A percentile compares a stretch with the other conserved stretches of the same genome.
phyloP scores from a whole-genome alignment of 768 basidiomycete species.

The Termitomyces sp. region DNA sequence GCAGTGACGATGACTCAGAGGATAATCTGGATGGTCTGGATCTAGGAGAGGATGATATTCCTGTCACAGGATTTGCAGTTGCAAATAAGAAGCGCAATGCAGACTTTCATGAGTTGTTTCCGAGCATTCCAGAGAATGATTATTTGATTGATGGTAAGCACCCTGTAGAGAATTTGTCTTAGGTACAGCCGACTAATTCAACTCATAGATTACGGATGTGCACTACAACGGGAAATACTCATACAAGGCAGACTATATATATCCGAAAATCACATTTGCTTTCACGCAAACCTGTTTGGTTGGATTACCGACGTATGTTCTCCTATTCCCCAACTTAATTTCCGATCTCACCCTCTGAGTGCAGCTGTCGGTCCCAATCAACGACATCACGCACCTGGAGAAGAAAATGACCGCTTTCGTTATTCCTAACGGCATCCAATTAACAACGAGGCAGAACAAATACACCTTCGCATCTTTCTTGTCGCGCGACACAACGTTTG shows the following conservation, averaged over 20 bases:
- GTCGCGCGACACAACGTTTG: slow-evolving; percentile 91
- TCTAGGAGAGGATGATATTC: slow-evolving; percentile 71
- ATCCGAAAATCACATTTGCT: slow-evolving; percentile 99
- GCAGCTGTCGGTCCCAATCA: slow-evolving; percentile 84
- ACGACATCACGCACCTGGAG: slow-evolving; percentile 82
- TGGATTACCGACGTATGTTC: slow-evolving; percentile 93
- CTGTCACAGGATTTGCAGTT: slow-evolving; percentile 95
- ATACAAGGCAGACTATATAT: slow-evolving; percentile 96
- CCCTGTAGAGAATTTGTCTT: slow-evolving; percentile 5
- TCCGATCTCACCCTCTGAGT: slow-evolving; percentile 15
- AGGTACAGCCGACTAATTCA: neutral
- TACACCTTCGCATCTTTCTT: slow-evolving; percentile 97
- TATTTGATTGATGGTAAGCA: slow-evolving; percentile 92
- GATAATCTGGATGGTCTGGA: slow-evolving; percentile 39
- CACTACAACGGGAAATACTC: slow-evolving; percentile 91
- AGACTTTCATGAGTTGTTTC: slow-evolving; percentile 95
- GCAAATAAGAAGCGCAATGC: slow-evolving; percentile 92
- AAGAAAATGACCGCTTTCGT: slow-evolving; percentile 98
- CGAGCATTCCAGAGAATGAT: slow-evolving; percentile 87
- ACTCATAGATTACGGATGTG: slow-evolving; percentile 90
- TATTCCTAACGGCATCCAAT: slow-evolving; percentile 93
- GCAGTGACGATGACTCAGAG: slow-evolving; percentile 26
- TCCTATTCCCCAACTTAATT: slow-evolving; percentile 4
- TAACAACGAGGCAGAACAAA: slow-evolving; percentile 78
- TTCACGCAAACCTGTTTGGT: slow-evolving; percentile 98